A percentile compares a stretch with the other conserved stretches of the same genome.
Evolutionary conservation across 176 grass and related monocot genomes (phyloP).

Genomic region (Thinopyrum elongatum): DNA sequence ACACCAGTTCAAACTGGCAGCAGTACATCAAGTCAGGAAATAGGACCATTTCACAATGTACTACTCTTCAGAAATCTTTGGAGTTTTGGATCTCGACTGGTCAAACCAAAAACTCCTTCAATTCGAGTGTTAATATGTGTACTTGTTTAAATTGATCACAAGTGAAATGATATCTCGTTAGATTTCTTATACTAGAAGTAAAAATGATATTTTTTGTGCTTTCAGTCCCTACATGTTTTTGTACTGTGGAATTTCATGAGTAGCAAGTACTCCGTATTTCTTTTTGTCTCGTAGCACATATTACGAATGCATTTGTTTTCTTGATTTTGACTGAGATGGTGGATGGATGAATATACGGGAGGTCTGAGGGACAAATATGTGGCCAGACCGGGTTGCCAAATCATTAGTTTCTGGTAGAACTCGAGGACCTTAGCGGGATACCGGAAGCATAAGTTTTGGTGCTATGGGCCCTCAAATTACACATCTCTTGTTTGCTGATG

Average conservation of each 20-base stretch:
- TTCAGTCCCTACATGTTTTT: not conserved
- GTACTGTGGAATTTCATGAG: not conserved
- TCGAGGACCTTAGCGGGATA: constrained; percentile 11
- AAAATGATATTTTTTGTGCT: not conserved
- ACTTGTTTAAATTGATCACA: not conserved
- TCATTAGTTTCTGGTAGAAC: constrained; percentile 29
- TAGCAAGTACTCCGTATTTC: not conserved
- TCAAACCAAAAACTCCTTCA: not conserved
- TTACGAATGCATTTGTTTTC: not conserved
- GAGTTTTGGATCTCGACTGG: not conserved
- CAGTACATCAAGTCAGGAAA: not conserved
- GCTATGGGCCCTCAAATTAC: no score
- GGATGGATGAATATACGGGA: not conserved
- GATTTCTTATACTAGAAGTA: no score
- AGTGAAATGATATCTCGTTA: not conserved
- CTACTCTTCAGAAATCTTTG: not conserved
- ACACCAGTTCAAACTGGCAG: not conserved
- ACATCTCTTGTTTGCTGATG: no score
- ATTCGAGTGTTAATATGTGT: no score
- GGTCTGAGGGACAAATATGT: constrained; percentile 10
- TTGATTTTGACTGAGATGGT: not conserved
- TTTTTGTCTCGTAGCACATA: not conserved
- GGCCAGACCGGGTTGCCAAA: constrained; percentile 4
- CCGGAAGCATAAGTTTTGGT: no score
- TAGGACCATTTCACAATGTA: constrained; percentile 14